Percentiles rank a stretch among this genome's conserved stretches.
Evolutionary conservation across 208 protist species (phyloP).

Genomic region (Phytomonas sp.): DNA sequence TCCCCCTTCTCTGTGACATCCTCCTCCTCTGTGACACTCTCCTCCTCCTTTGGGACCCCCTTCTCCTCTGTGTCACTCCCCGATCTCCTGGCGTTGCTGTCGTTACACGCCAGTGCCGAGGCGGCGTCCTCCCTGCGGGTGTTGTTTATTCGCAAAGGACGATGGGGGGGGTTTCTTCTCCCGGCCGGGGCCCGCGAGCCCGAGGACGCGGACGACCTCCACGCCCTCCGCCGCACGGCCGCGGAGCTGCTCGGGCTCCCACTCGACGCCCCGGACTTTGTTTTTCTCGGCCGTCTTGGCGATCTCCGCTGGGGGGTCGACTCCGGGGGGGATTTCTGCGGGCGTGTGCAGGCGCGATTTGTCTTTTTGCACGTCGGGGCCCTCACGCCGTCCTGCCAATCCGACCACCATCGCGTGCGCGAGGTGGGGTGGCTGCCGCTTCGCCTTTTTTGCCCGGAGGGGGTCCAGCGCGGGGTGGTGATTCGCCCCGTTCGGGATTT

Average conservation of each 20-base stretch:
- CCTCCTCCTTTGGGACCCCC: not conserved
- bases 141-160: conserved; percentile 63
- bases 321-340: conserved; percentile 6
- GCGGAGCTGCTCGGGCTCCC: conserved; percentile 54
- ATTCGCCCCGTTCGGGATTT: conserved; percentile 45
- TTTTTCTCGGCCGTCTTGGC: conserved; percentile 49
- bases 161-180: conserved; percentile 48
- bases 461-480: conserved; percentile 25
- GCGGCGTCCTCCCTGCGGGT: conserved; percentile 27
- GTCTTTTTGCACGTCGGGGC: conserved; percentile 71
- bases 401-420: conserved; percentile 45
- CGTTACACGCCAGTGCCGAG: conserved; percentile 10
- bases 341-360: conserved; percentile 59
- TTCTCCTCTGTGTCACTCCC: not conserved
- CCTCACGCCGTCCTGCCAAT: conserved; percentile 39
- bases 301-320: conserved; percentile 39
- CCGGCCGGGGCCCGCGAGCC: conserved; percentile 68
- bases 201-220: conserved; percentile 53
- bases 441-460: conserved; percentile 14
- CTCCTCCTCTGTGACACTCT: not conserved
- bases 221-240: conserved; percentile 34
- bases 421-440: conserved; percentile 61
- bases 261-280: conserved; percentile 27
- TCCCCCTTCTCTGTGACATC: not conserved
- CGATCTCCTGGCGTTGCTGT: conserved; percentile 9